Evolutionary conservation across 495 filamentous ascomycete species (phyloP), one percentile per base, ranked within the genome.

Genomic region (Hypoxylon trugodes): DNA sequence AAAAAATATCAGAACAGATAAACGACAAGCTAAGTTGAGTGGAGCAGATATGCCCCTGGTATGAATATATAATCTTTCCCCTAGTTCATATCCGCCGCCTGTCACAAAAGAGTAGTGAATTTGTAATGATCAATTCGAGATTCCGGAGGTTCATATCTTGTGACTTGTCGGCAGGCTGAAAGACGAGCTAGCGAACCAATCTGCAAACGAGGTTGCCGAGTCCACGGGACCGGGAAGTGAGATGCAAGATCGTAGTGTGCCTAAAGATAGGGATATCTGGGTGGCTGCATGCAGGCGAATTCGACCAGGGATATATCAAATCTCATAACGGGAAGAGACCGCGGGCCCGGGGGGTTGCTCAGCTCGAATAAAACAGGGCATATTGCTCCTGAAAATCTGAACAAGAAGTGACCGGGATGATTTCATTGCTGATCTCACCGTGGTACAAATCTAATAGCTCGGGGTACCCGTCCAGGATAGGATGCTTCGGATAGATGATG

Each of bases 351-450:
- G 38, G 43, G n/a, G n/a, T n/a, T 15, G 32, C 15, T 52, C 54
- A 57, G 54, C 54, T 68, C 41, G 60, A 64, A 48, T 47, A 53
- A 59, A 65, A 46, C 49, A 60, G 49, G 54, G 59, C 47, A 60
- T 64, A 32, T 48, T 42, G 53, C 49, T 59, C 50, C 37, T 46
- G 38, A 55, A 12, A 51, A 52, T 51, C 50, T 51, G 42, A n/a
- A n/a, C 42, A 50, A 60, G 54, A 50, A 59, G 56, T n/a, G 60
- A 51, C 28, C 54, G 48, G 37, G 43, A 65, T 52, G 65, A 64
- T 68, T 66, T 59, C 58, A 67, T 59, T 68, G 65, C 64, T 64
- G 65, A 70, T 68, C 60, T 66, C 57, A 70, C 70, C 46, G 68
- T 73, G 53, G 65, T 49, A 73, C 64, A 70, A 68, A 62, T 65